A percentile compares a stretch with the other conserved stretches of the same genome.
These are phyloP conservation scores for Pelargonium cotyledonis DNA, from an alignment of 441 rosid species.

Conservation along the genomic window DNA sequence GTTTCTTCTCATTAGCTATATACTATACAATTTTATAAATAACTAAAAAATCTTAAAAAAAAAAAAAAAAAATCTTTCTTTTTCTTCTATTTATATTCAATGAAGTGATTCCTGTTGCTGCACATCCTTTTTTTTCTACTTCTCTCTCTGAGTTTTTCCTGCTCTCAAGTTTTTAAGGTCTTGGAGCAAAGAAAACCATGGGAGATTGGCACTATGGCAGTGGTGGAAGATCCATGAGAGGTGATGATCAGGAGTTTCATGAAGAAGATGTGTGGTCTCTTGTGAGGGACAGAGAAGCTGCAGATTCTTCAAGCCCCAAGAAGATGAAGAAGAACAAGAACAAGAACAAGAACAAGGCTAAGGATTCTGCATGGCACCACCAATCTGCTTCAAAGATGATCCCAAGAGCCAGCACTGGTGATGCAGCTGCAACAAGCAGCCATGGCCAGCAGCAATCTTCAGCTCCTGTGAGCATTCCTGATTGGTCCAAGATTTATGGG, in stretches of 20 bases:
- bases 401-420: slow-evolving; percentile 16
- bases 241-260: slow-evolving; percentile 52
- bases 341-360: slow-evolving; percentile 8
- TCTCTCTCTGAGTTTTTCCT: slow-evolving; percentile 6
- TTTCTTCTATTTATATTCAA: slow-evolving; percentile 25
- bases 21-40: slow-evolving; percentile 12
- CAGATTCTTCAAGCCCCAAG: slow-evolving; percentile 27
- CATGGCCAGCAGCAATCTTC: slow-evolving; percentile 45
- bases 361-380: slow-evolving; percentile 35
- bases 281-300: slow-evolving; percentile 37
- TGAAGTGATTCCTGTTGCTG: neutral
- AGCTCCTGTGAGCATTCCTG: slow-evolving; percentile 71
- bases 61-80: slow-evolving; percentile 11
- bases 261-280: slow-evolving; percentile 73
- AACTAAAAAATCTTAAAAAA: no score
- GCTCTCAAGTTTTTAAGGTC: neutral
- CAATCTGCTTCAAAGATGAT: slow-evolving; percentile 46
- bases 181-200: slow-evolving; percentile 19
- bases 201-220: slow-evolving; percentile 32
- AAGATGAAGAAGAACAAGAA: slow-evolving; percentile 16
- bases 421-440: slow-evolving; percentile 17
- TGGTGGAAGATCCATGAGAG: slow-evolving; percentile 26
- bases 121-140: slow-evolving; percentile 16
- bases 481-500: slow-evolving; percentile 61
- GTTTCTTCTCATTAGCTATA: slow-evolving; percentile 16